Evolutionary conservation across 2,329 filamentous ascomycete genomes (phyloP).

Genomic region (Biscogniauxia mediterranea): DNA sequence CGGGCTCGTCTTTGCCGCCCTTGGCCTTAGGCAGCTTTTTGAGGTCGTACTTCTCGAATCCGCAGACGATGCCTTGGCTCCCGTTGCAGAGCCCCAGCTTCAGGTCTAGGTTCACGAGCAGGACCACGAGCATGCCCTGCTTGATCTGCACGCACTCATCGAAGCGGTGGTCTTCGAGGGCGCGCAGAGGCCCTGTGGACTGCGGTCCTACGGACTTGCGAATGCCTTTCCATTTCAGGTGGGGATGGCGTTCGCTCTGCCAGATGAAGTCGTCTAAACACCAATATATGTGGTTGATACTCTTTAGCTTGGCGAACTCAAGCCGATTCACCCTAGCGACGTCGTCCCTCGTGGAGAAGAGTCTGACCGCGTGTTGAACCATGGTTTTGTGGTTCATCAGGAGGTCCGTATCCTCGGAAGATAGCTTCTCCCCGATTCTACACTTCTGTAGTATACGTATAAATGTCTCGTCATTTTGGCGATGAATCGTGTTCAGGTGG

Average conservation of each 20-base stretch:
- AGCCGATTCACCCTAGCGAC: conserved; percentile 36
- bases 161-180: conserved; percentile 46
- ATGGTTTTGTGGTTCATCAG: conserved; percentile 46
- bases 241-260: conserved; percentile 27
- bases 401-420: conserved; percentile 35
- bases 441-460: conserved; percentile 55
- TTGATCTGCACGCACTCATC: conserved; percentile 45
- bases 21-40: conserved; percentile 28
- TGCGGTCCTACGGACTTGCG: conserved; percentile 15
- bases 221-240: conserved; percentile 25
- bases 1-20: conserved; percentile 15
- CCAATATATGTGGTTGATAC: conserved; percentile 30
- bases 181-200: conserved; percentile 30
- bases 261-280: conserved; percentile 42
- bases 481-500: conserved; percentile 53
- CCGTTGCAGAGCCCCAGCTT: conserved; percentile 44
- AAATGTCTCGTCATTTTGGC: conserved; percentile 54
- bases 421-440: conserved; percentile 44
- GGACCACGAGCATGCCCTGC: conserved; percentile 49
- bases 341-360: conserved; percentile 43
- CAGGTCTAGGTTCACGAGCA: conserved; percentile 50
- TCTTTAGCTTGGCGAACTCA: conserved; percentile 34
- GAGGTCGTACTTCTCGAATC: conserved; percentile 38
- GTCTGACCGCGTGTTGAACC: conserved; percentile 41
- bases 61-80: conserved; percentile 44